Conservation (phyloP, 306 rosid genomes). For the Inga oerstediana region DNA sequence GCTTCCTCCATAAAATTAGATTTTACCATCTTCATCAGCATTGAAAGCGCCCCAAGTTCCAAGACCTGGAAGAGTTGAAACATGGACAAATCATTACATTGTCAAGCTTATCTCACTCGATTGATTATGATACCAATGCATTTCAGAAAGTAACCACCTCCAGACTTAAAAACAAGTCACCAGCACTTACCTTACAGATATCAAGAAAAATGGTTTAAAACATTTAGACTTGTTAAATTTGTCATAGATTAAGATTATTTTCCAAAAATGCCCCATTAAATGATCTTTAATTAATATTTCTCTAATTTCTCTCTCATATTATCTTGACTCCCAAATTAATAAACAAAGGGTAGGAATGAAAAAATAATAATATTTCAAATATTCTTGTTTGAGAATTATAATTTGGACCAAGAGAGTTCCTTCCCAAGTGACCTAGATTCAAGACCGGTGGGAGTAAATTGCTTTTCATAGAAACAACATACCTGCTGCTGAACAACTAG, state of each 20-base stretch:
- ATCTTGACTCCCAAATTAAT: not conserved
- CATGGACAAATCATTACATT: slow-evolving; percentile 26
- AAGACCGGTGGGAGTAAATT: not conserved
- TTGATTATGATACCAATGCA: slow-evolving; percentile 16
- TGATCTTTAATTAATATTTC: not conserved
- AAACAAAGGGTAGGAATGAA: not conserved
- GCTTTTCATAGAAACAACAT: slow-evolving; percentile 21
- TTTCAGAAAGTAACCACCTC: not conserved
- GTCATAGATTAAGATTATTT: not conserved
- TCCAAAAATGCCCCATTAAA: not conserved
- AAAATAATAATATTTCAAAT: not conserved
- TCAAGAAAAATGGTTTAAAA: not conserved
- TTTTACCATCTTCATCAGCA: slow-evolving; percentile 68
- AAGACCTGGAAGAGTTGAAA: slow-evolving; percentile 54
- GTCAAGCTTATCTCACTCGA: slow-evolving; percentile 9
- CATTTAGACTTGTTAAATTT: not conserved
- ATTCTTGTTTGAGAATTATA: not conserved
- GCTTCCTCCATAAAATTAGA: slow-evolving; percentile 75
- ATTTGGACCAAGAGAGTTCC: not conserved
- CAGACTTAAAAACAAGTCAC: not conserved
- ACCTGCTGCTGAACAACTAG: slow-evolving; percentile 83
- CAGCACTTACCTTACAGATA: not conserved
- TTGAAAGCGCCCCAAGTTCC: slow-evolving; percentile 68
- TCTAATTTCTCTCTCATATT: not conserved
- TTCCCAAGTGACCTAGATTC: not conserved